Conservation (phyloP, 164 flowering plant species). For the Brasenia schreberi region DNA sequence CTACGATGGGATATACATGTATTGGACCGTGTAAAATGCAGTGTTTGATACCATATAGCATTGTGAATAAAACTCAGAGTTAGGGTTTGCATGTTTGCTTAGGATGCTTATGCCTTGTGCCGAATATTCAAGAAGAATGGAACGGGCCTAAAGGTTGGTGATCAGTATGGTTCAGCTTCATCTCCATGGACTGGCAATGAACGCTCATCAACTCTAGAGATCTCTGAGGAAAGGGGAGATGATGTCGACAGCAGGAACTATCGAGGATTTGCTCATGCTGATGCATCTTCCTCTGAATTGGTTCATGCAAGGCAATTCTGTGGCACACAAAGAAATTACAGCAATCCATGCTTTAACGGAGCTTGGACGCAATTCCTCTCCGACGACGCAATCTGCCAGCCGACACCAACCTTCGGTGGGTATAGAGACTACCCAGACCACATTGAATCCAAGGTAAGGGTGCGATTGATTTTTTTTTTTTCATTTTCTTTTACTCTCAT, state of each 20-base stretch:
- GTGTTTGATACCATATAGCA: no score
- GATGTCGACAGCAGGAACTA: constrained; percentile 26
- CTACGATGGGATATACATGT: no score
- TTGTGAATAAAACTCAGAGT: no score
- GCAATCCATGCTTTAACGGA: constrained; percentile 10
- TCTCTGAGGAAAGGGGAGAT: constrained; percentile 40
- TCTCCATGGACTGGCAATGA: constrained; percentile 15
- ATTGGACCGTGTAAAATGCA: no score
- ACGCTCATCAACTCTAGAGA: constrained; percentile 33
- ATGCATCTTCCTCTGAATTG: constrained; percentile 17
- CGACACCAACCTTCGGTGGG: not conserved
- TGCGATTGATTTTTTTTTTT: not conserved
- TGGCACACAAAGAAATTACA: constrained; percentile 1
- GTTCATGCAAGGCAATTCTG: constrained; percentile 2
- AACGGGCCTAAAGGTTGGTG: constrained; percentile 27
- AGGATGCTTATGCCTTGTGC: constrained; percentile 95
- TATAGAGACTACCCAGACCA: not conserved
- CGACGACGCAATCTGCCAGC: constrained; percentile 33
- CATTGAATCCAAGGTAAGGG: not conserved
- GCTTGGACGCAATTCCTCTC: constrained; percentile 57
- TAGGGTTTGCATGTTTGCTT: not conserved
- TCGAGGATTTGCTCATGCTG: constrained; percentile 14
- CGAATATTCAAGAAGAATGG: constrained; percentile 77
- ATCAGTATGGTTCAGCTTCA: constrained; percentile 8
- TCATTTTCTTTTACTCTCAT: not conserved